Evolutionary conservation across 192 early-diverging fungal species (phyloP), one percentile per base, ranked within the genome.

Genomic region (Entophlyctis helioformis): DNA sequence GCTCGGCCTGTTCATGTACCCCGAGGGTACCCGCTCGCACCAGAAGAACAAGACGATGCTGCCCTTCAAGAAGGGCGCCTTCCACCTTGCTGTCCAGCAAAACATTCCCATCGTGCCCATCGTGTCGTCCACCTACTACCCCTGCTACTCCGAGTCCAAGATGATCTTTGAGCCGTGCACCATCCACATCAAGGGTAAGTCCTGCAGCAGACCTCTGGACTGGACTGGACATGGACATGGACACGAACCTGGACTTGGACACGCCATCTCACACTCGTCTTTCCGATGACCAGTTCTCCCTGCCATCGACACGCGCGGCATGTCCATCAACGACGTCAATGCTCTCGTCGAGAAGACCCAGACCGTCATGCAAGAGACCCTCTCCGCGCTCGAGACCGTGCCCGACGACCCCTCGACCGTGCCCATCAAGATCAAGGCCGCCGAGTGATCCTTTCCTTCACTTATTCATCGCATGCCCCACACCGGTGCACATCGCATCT

Each of bases 51-150:
- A 78, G 28, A 50, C 81, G 38, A 44, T 97, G 40, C 63, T 93
- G 34, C 87, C 86, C 6, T 94, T 97, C 63, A 97, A 97, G 64
- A 96, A 93, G 71, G 93, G 93, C 10, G 93, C 87, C 7, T 97
- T 97, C 64, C 86, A 94, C 38, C 57, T 93, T 52, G 90, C 93
- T 10, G 81, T 86, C 44, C 86, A 87, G 60, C 78, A 83, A 0
- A 66, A 68, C 16, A 76, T 86, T 0, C 93, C 93, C 15, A 81
- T 97, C 51, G 73, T 94, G 16, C 90, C 90, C 12, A 65, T 97
- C 42, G 87, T 93, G 8, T 67, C 85, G 32, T 78, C 81, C n/a
- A 83, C 82, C 34, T 80, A 76, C 49, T 24, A 55, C 44, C 45
- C 56, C 24, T 26, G 36, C 24, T 71, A 55, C 48, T 38, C 66